Evolutionary conservation across 495 filamentous ascomycete species (phyloP).

Genomic region (Arthonia radiata): DNA sequence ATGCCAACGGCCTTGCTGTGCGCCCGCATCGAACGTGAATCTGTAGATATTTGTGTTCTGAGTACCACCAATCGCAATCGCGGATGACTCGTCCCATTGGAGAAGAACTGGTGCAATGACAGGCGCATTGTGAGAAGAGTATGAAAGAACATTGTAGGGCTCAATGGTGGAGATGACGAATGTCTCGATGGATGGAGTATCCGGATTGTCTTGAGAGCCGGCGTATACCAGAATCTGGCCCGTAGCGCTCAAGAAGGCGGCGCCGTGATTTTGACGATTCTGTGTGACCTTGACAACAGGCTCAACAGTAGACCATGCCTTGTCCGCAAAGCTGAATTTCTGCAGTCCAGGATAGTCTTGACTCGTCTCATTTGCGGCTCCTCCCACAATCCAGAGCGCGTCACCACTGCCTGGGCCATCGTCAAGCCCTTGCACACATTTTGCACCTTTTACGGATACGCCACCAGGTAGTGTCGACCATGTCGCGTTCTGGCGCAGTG

Average conservation of each 20-base stretch:
- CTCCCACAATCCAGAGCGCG: constrained; percentile 73
- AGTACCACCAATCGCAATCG: constrained; percentile 52
- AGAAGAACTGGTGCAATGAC: constrained; percentile 44
- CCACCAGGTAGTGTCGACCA: constrained; percentile 44
- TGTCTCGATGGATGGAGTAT: constrained; percentile 28
- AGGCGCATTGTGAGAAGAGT: constrained; percentile 28
- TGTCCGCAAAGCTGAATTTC: constrained; percentile 50
- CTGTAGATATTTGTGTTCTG: constrained; percentile 41
- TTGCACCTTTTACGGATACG: constrained; percentile 42
- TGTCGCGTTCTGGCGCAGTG: constrained; percentile 35
- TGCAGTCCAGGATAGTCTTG: constrained; percentile 54
- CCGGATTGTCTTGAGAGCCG: constrained; percentile 27
- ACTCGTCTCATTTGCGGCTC: constrained; percentile 24
- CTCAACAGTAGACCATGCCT: constrained; percentile 47
- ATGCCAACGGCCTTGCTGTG: constrained; percentile 39
- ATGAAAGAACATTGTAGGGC: constrained; percentile 32
- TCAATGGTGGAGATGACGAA: constrained; percentile 39
- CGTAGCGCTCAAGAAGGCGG: constrained; percentile 44
- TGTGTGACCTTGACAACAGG: constrained; percentile 29
- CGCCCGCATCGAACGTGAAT: constrained; percentile 28
- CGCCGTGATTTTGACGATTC: constrained; percentile 48
- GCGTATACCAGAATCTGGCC: constrained; percentile 61
- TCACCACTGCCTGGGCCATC: constrained; percentile 23
- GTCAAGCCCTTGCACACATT: constrained; percentile 43
- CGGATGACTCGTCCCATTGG: constrained; percentile 46